Base-by-base conservation (phyloP, 495 filamentous ascomycete genomes). In the Mytilinidion resinicola region DNA sequence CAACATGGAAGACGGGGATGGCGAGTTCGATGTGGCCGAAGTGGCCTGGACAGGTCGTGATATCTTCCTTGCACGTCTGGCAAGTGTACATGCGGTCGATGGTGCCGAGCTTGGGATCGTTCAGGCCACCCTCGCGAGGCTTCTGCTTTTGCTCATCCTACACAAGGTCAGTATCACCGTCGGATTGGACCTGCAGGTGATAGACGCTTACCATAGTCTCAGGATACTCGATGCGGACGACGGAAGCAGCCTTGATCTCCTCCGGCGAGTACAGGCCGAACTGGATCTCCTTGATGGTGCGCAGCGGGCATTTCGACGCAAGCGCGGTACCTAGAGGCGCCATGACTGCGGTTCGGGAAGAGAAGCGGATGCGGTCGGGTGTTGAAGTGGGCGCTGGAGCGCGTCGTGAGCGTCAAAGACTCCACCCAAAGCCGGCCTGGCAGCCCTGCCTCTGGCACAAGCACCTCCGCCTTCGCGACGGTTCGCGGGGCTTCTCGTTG, bases 1-100 rank as follows among this genome's bases (percentile, higher is more conserved):
- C 88, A 65, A 90, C 90, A 67, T 99, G 93, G 70, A 86, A 99
- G 60, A 97, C 93, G 12, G 93, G 93, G 64, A 85, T 86, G 10
- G 93, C 90, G 53, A 99, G 81, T 69, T 99, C 95, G 60, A 96
- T 96, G 71, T 97, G 95, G 37, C 93, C 93, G 66, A 96, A 99
- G 72, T 99, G 93, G 33, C 93, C 93, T 56, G 91, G 90, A 73
- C 93, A 99, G 69, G 96, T 89, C 36, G 88, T 85, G 80, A 95
- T 95, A 65, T 85, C 83, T 72, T 97, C 91, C 63, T 89, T 85
- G 72, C 93, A 99, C 44, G 93, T 99, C 63, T 85, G 89, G 75
- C 93, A 99, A 68, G 89, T 91, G 76, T 86, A 91, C 62, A 89
- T 86, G 47, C 92, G 84, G 66, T 99, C 95, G 69, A 97, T 92